phyloP scores from a whole-genome alignment of 2,329 filamentous ascomycete species.

The Trichoderma sp. region DNA sequence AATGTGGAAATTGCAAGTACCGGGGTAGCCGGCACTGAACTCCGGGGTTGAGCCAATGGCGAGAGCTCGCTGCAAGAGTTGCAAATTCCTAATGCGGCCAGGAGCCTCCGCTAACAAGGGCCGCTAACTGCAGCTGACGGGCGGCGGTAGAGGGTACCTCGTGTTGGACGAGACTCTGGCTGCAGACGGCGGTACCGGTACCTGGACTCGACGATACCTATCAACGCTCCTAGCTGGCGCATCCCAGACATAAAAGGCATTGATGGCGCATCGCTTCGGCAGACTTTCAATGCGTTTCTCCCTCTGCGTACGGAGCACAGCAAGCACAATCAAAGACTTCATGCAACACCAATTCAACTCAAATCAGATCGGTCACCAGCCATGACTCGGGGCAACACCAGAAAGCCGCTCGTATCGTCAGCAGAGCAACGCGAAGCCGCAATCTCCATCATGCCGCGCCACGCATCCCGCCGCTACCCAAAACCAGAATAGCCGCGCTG shows the following conservation, averaged over 20 bases:
- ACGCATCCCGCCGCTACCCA: background rate
- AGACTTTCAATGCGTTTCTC: background rate
- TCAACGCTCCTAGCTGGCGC: background rate
- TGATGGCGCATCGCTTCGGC: background rate
- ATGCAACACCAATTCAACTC: background rate
- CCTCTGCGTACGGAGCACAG: background rate
- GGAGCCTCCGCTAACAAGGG: background rate
- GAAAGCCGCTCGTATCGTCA: background rate
- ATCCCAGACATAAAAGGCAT: background rate
- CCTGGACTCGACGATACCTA: background rate
- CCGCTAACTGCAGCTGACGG: background rate
- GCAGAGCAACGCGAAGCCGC: background rate
- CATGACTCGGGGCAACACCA: background rate
- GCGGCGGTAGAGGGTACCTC: background rate
- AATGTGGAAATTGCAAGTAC: background rate
- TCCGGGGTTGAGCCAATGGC: background rate
- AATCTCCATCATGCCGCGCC: background rate
- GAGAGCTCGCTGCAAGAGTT: background rate
- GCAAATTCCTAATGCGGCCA: background rate
- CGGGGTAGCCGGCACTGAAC: background rate
- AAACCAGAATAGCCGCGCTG: background rate
- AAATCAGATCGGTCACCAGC: background rate
- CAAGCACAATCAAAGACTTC: background rate
- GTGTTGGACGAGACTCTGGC: background rate
- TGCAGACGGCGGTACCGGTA: background rate